phyloP scores from a whole-genome alignment of 2,329 filamentous ascomycete species.

The Alternaria hordeiaustralica region DNA sequence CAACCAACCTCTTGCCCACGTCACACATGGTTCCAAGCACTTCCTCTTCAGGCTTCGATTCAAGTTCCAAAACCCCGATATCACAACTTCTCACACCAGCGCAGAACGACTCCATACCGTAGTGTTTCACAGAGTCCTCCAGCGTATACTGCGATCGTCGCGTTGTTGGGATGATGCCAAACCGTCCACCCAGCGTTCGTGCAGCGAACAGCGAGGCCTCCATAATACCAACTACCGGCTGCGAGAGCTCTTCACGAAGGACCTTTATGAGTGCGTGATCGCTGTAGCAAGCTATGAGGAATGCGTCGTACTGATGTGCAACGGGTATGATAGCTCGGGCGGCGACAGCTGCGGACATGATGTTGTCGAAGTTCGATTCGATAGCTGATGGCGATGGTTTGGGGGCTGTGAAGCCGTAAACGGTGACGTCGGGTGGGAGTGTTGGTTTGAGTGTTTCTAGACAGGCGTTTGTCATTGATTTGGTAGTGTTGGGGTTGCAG shows the following conservation, averaged over 20 bases:
- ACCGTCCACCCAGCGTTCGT: conserved; percentile 55
- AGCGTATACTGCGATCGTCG: neutral
- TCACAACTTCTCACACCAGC: conserved; percentile 53
- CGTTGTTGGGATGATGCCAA: neutral
- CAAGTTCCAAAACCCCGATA: conserved; percentile 55
- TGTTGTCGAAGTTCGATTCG: conserved; percentile 58
- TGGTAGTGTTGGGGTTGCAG: neutral
- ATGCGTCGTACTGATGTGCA: conserved; percentile 54
- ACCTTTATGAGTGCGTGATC: conserved; percentile 56
- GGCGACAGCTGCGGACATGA: conserved; percentile 58
- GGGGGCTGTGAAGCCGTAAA: conserved; percentile 60
- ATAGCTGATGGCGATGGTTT: conserved; percentile 58
- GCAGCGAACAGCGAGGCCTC: conserved; percentile 59
- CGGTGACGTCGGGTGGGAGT: conserved; percentile 56
- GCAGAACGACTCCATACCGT: conserved; percentile 53
- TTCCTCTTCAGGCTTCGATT: conserved; percentile 48
- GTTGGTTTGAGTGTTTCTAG: conserved; percentile 12
- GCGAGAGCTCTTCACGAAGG: conserved; percentile 54
- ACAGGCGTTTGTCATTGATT: neutral
- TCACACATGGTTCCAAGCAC: conserved; percentile 50
- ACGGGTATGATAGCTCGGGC: conserved; percentile 55
- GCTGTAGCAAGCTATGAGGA: conserved; percentile 59
- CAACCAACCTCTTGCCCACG: conserved; percentile 50
- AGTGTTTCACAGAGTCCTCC: conserved; percentile 20
- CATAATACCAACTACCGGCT: conserved; percentile 60